Evolutionary conservation across 768 basidiomycete species (phyloP).

Genomic region (Candolleomyces aberdarensis): DNA sequence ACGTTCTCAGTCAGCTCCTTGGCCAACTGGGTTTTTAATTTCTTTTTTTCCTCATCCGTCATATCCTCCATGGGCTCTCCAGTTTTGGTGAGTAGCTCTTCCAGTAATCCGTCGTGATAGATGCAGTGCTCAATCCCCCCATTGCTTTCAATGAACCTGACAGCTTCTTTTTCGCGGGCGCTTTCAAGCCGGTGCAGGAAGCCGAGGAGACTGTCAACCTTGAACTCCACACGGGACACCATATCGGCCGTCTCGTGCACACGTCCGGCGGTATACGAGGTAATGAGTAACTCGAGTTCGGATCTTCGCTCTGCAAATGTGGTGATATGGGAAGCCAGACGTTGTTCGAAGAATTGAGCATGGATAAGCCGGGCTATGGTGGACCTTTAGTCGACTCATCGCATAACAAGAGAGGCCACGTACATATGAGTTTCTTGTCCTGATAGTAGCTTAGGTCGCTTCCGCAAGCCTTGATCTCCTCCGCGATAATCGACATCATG

Average conservation of each 20-base stretch:
- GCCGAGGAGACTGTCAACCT: slow-evolving; percentile 26
- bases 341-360: slow-evolving; percentile 32
- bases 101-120: slow-evolving; percentile 29
- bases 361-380: slow-evolving; percentile 21
- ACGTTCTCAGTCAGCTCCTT: slow-evolving; percentile 34
- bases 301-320: slow-evolving; percentile 32
- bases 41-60: slow-evolving; percentile 8
- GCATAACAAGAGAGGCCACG: slow-evolving; percentile 5
- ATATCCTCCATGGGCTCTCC: slow-evolving; percentile 22
- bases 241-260: slow-evolving; percentile 25
- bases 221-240: slow-evolving; percentile 20
- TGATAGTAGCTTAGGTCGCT: slow-evolving; percentile 42
- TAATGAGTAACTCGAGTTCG: slow-evolving; percentile 32
- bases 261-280: slow-evolving; percentile 34
- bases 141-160: neutral
- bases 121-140: slow-evolving; percentile 18
- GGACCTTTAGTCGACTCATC: neutral
- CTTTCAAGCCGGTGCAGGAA: neutral
- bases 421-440: slow-evolving; percentile 39
- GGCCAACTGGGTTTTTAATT: slow-evolving; percentile 23
- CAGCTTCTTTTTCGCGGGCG: neutral
- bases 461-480: slow-evolving; percentile 40
- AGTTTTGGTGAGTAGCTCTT: slow-evolving; percentile 27
- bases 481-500: slow-evolving; percentile 25
- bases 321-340: slow-evolving; percentile 28